Base-by-base conservation (phyloP, 2,329 filamentous ascomycete genomes). In the Helotiales sp. region DNA sequence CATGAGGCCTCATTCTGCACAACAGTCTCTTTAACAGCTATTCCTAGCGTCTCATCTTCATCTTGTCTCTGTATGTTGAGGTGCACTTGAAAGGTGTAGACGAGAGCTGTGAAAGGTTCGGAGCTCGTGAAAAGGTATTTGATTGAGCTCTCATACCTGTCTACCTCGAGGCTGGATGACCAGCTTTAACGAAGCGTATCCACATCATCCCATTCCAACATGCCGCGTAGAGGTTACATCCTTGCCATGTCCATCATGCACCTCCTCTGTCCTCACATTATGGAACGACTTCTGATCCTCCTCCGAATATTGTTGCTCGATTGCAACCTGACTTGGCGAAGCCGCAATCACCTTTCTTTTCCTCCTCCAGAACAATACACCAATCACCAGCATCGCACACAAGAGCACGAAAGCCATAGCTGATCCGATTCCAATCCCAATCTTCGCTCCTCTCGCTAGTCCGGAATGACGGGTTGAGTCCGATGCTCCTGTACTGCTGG, bases 221-320 rank as follows among this genome's bases (percentile, higher is more conserved):
- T 60, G 37, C 15, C 57, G 57, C 22, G 24, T 30, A 15, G 24
- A 28, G n/a, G n/a, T n/a, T n/a, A n/a, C n/a, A n/a, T n/a, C n/a
- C 7, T 60, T 37, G 6, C 20, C 37, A 13, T 28, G 34, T 15
- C 26, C 37, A 20, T 60, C 40, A 32, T 45, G 57, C 37, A 20
- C 4, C 24, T 60, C 57, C 22, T 60, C 57, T 11, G 37, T 45
- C 37, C 26, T 60, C 26, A 43, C 57, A 47, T 43, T 20, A 60
- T 45, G 37, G 17, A 60, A 26, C 20, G 57, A 60, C 57, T 60
- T 60, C 17, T 60, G 57, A 20, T 57, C 52, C 17, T 60, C 37
- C 24, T 47, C 57, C 17, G 57, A n/a, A 47, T 45, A 47, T 37
- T 43, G 22, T 30, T 10, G 22, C 24, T 20, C 57, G n/a, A 60